Evolutionary conservation across 495 filamentous ascomycete genomes (phyloP).

Genomic region (Aspergillus carlsbadensis): DNA sequence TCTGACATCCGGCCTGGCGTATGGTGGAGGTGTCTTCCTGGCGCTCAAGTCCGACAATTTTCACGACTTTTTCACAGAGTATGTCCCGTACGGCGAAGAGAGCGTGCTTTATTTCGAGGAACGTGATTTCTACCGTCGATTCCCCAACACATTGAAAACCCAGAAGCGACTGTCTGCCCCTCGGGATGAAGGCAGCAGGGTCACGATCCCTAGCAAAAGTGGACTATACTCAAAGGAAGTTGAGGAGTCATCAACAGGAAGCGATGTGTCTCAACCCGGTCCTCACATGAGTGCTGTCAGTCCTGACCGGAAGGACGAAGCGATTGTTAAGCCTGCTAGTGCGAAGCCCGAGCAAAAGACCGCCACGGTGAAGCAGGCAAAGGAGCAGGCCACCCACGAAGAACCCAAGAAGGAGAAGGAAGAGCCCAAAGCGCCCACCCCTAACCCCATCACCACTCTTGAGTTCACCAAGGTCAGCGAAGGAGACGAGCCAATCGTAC

Average conservation of each 20-base stretch:
- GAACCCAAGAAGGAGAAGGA: slow-evolving; percentile 21
- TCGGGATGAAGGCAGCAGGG: slow-evolving; percentile 63
- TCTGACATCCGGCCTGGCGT: slow-evolving; percentile 70
- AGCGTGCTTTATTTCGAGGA: slow-evolving; percentile 97
- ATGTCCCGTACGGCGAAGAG: slow-evolving; percentile 91
- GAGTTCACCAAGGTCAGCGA: slow-evolving; percentile 70
- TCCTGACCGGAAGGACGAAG: slow-evolving; percentile 24
- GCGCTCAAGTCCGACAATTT: slow-evolving; percentile 94
- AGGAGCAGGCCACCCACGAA: slow-evolving; percentile 30
- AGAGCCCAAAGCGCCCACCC: slow-evolving; percentile 33
- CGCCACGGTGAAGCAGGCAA: slow-evolving; percentile 40
- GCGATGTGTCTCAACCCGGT: slow-evolving; percentile 45
- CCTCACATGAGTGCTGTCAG: slow-evolving; percentile 47
- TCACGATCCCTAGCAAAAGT: slow-evolving; percentile 81
- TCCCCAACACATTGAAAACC: slow-evolving; percentile 67
- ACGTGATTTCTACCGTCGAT: slow-evolving; percentile 86
- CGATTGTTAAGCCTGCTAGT: slow-evolving; percentile 17
- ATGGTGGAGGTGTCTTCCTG: slow-evolving; percentile 86
- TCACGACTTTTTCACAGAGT: slow-evolving; percentile 99
- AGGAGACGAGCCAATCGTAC: slow-evolving; percentile 81
- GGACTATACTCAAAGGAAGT: slow-evolving; percentile 82
- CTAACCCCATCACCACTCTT: slow-evolving; percentile 59
- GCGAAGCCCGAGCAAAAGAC: slow-evolving; percentile 37
- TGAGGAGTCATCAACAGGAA: slow-evolving; percentile 49
- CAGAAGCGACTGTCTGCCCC: slow-evolving; percentile 43